Conservation (phyloP, 495 filamentous ascomycete species). For the Aspergillus baeticus region DNA sequence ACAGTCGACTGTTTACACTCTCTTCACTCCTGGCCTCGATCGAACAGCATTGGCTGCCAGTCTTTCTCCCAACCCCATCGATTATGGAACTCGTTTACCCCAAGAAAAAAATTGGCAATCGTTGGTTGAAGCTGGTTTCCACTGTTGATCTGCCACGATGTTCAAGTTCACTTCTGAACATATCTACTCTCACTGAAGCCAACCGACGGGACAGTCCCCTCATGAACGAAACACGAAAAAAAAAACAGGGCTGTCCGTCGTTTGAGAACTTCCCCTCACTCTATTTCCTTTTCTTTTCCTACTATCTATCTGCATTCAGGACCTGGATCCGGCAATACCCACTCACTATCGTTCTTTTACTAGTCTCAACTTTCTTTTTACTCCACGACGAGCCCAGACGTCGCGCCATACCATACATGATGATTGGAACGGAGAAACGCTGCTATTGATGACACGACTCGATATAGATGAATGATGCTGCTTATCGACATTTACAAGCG, state of each 20-base stretch:
- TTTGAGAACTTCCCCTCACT: conserved; percentile 3
- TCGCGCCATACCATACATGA: conserved; percentile 16
- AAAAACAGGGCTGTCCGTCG: neutral
- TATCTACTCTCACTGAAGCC: neutral
- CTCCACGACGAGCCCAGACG: conserved; percentile 2
- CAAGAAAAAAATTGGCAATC: neutral
- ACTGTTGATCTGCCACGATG: neutral
- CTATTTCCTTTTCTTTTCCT: conserved; percentile 6
- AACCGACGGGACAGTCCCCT: neutral
- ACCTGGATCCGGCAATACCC: conserved; percentile 12
- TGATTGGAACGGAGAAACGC: conserved; percentile 27
- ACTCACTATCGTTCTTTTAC: conserved; percentile 1
- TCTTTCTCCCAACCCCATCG: neutral
- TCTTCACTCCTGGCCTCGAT: conserved; percentile 1
- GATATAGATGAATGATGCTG: conserved; percentile 27
- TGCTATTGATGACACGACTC: conserved; percentile 29
- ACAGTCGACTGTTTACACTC: neutral
- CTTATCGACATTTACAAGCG: conserved; percentile 17
- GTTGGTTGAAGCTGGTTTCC: neutral
- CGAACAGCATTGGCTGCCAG: neutral
- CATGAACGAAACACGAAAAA: neutral
- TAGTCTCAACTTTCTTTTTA: conserved; percentile 8
- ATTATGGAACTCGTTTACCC: neutral
- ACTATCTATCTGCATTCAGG: conserved; percentile 1
- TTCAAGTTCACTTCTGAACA: conserved; percentile 14